Conservation (phyloP, 2,329 filamentous ascomycete genomes). For the Xylariales sp. region DNA sequence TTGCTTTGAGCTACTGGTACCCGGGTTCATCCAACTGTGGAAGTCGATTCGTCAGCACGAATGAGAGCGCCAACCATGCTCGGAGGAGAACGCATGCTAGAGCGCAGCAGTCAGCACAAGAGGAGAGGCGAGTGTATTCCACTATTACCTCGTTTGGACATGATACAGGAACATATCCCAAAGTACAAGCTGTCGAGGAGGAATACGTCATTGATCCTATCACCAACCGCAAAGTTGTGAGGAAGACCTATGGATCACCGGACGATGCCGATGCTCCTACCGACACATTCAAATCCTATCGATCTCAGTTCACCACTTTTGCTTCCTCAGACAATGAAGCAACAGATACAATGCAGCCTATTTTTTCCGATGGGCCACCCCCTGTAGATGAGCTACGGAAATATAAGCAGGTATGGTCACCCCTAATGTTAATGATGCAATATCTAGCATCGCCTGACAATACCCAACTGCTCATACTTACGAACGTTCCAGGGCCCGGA, state of each 20-base stretch:
- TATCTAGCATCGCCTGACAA: background rate
- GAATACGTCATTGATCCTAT: conserved; percentile 53
- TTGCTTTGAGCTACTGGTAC: conserved; percentile 36
- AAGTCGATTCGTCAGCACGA: conserved; percentile 3
- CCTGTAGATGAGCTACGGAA: conserved; percentile 29
- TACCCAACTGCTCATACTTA: conserved; percentile 1
- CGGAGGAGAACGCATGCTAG: background rate
- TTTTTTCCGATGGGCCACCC: conserved; percentile 29
- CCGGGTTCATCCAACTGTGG: conserved; percentile 18
- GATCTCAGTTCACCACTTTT: conserved; percentile 27
- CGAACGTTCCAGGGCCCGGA: background rate
- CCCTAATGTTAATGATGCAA: background rate
- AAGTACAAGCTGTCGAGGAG: conserved; percentile 10
- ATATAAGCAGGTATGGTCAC: conserved; percentile 24
- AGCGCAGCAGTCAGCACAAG: conserved; percentile 5
- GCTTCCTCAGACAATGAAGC: conserved; percentile 13
- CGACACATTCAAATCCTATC: conserved; percentile 27
- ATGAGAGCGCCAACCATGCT: background rate
- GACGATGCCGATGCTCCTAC: conserved; percentile 19
- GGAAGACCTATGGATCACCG: conserved; percentile 10
- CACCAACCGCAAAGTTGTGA: conserved; percentile 48
- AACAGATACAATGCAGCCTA: conserved; percentile 12
- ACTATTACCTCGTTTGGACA: conserved; percentile 3
- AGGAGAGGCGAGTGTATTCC: conserved; percentile 2
- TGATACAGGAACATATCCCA: too few species aligned